Conservation (phyloP, 1,284 basidiomycete genomes). For the Ganoderma meredithae region DNA sequence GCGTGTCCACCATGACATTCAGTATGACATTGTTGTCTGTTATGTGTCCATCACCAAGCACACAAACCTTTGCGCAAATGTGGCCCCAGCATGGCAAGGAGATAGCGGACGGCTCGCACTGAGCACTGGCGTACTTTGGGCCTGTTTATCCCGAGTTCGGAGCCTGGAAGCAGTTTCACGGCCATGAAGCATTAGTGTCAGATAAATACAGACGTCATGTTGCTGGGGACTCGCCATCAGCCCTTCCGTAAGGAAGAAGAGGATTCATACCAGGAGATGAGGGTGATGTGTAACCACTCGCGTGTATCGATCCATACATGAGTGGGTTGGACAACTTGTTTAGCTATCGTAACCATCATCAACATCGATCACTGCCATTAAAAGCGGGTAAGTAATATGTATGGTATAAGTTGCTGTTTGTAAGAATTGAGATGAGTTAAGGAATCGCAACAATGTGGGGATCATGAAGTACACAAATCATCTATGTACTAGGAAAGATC, state of each 20-base stretch:
- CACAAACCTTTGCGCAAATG: neutral
- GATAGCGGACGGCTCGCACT: neutral
- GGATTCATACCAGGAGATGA: neutral
- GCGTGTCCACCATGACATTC: neutral
- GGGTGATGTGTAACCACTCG: neutral
- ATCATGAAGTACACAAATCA: constrained; percentile 10
- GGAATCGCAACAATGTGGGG: neutral
- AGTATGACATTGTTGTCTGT: constrained; percentile 13
- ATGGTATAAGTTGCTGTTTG: neutral
- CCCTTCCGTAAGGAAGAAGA: neutral
- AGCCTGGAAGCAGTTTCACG: neutral
- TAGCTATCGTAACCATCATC: neutral
- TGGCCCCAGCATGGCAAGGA: neutral
- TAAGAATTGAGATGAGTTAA: neutral
- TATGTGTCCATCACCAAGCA: constrained; percentile 18
- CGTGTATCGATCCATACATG: neutral
- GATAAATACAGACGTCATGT: neutral
- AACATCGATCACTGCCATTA: neutral
- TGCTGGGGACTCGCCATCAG: neutral
- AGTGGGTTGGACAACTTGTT: neutral
- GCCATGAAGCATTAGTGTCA: neutral
- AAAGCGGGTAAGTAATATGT: neutral
- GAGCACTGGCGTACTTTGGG: neutral
- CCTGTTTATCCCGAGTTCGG: neutral
- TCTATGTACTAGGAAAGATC: constrained; percentile 1